Conservation (phyloP, 2,329 filamentous ascomycete species). For the Stemphylium beticola region DNA sequence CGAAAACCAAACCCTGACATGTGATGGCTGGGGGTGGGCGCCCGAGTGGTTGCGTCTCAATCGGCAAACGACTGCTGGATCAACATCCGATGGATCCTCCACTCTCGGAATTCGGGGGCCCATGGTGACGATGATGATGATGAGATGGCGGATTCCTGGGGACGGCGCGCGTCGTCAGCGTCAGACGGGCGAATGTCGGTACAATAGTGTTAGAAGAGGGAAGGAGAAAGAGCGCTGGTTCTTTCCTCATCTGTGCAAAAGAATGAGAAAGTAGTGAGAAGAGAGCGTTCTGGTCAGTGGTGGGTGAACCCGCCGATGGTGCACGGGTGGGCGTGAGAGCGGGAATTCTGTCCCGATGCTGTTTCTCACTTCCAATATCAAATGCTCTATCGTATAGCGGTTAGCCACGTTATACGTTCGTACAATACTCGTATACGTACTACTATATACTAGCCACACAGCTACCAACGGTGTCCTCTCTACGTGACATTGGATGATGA, state of each 20-base stretch:
- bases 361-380: neutral
- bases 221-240: neutral
- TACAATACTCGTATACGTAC: too few species aligned
- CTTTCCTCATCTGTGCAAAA: neutral
- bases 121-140: too few species aligned
- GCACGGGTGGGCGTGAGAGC: too few species aligned
- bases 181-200: conserved; percentile 3
- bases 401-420: neutral
- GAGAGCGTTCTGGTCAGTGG: too few species aligned
- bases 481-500: too few species aligned
- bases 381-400: neutral
- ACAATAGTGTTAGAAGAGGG: neutral
- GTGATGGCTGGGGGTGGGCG: neutral
- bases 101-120: too few species aligned
- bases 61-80: neutral
- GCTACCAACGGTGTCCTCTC: too few species aligned
- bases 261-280: too few species aligned
- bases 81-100: neutral
- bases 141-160: neutral
- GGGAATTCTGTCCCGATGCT: too few species aligned
- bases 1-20: neutral
- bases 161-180: neutral
- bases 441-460: too few species aligned
- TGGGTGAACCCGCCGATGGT: too few species aligned
- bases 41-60: too few species aligned